Evolutionary conservation across 305 asterid species (phyloP).

Genomic region (Striga hermonthica): DNA sequence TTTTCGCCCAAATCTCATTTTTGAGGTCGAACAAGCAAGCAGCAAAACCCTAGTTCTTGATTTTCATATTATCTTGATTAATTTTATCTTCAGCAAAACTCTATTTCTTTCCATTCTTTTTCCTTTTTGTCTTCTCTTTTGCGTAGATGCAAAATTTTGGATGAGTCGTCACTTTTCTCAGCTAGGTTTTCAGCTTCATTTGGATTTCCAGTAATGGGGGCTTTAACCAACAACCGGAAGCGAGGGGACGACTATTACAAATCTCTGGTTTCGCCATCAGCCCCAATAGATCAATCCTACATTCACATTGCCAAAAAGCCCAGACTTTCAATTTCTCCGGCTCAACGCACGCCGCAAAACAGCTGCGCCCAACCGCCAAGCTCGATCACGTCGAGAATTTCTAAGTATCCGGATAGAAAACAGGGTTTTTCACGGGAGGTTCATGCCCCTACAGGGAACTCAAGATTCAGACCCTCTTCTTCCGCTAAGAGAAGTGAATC

Average conservation of each 20-base stretch:
- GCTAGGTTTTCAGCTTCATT: constrained; percentile 1
- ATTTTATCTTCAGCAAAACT: no score
- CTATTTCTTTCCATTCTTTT: no score
- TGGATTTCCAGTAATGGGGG: constrained; percentile 38
- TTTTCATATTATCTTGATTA: no score
- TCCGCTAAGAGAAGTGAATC: constrained; percentile 11
- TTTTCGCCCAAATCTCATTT: no score
- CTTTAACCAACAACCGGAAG: constrained; percentile 40
- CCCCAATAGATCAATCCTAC: constrained; percentile 10
- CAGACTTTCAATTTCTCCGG: constrained; percentile 28
- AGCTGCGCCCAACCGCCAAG: background rate
- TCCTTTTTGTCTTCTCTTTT: background rate
- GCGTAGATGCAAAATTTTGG: constrained; percentile 8
- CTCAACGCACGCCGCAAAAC: background rate
- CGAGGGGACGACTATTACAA: constrained; percentile 37
- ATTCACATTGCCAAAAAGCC: constrained; percentile 38
- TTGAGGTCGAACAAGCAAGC: no score
- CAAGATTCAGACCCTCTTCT: constrained; percentile 23
- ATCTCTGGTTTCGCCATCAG: constrained; percentile 30
- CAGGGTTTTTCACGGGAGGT: constrained; percentile 29
- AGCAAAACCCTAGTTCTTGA: no score
- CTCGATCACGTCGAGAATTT: constrained; percentile 27
- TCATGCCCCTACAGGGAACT: constrained; percentile 45
- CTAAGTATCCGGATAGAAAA: constrained; percentile 36
- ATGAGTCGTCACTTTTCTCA: constrained; percentile 18